Evolutionary conservation across 352 stramenopile species (phyloP).

Genomic region (Globisporangium orthogonon): DNA sequence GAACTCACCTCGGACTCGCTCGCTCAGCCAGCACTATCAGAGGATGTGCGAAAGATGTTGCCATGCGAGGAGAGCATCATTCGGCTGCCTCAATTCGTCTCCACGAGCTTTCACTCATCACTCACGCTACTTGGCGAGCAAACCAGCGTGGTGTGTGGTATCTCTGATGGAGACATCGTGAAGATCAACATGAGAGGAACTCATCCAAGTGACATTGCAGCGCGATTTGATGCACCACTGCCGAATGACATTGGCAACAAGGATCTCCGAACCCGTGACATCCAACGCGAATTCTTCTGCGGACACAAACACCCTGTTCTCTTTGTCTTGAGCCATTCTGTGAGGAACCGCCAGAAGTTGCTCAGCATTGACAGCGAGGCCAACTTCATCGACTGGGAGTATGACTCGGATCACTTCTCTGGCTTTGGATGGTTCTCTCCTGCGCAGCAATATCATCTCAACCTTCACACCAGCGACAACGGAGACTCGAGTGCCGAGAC

Average conservation of each 20-base stretch:
- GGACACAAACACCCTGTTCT: conserved; percentile 25
- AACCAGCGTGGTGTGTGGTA: conserved; percentile 20
- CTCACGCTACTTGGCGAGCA: conserved; percentile 14
- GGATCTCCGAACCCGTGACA: conserved; percentile 4
- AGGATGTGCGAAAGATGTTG: conserved; percentile 17
- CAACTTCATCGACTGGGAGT: conserved; percentile 34
- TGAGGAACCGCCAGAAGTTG: conserved; percentile 11
- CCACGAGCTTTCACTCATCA: conserved; percentile 19
- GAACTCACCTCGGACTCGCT: conserved; percentile 17
- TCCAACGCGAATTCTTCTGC: conserved; percentile 37
- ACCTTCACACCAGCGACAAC: conserved; percentile 12
- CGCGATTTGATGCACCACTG: conserved; percentile 23
- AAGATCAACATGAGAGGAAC: conserved; percentile 21
- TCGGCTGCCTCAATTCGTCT: conserved; percentile 5
- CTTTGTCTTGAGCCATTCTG: conserved; percentile 17
- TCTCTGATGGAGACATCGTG: conserved; percentile 24
- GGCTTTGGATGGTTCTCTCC: conserved; percentile 44
- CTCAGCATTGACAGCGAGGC: conserved; percentile 39
- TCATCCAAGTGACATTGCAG: conserved; percentile 12
- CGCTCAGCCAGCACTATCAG: conserved; percentile 13
- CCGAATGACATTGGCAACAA: conserved; percentile 3
- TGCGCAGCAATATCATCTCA: conserved; percentile 14
- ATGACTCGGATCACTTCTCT: conserved; percentile 22
- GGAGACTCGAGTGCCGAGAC: neutral
- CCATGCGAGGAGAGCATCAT: neutral